Evolutionary conservation across 192 early-diverging fungal genomes (phyloP), one percentile per base, ranked within the genome.

Genomic region (Umbelopsis sp.): DNA sequence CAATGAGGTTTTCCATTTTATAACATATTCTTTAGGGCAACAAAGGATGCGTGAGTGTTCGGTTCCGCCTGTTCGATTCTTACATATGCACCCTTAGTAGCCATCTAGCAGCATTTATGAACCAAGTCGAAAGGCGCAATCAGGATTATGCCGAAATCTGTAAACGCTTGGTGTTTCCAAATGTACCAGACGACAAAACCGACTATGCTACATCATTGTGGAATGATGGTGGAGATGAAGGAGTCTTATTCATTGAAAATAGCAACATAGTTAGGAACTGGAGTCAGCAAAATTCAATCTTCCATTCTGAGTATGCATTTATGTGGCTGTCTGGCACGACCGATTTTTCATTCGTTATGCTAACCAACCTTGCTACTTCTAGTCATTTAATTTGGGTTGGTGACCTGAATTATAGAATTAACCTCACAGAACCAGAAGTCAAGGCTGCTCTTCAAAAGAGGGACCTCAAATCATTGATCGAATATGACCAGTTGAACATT

Each of bases 391-490:
- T 99, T 51, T 99, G 94, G 92, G 76, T 97, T 17, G 97, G 97
- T 29, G 97, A 99, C 76, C 76, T 99, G 66, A 99, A 99, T 77
- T 98, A 99, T 80, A 88, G 97, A 4, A 81, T 99, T 36, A 80
- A 82, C 5, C 69, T 95, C 0, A 77, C 88, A 6, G 88, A 92
- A 54, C 77, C 79, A 9, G 87, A 86, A 8, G 85, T 93, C 45
- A 89, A 89, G 67, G 70, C 71, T 7, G 45, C 81, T 1, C 41
- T 95, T 3, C 83, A 79, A 16, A 79, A 82, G 16, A 82, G 86
- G 7, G 76, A 95, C 44, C 76, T 89, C 29, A 79, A 85, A n/a
- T 32, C 84, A 4, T 80, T 98, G 25, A 76, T 96, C 34, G 86
- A 87, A 32, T 83, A 90, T 69, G 96, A 99, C 79, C 96, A 99